A percentile compares a stretch with the other conserved stretches of the same genome.
Conservation (phyloP, 768 basidiomycete species). For the Mycena rebaudengoi region DNA sequence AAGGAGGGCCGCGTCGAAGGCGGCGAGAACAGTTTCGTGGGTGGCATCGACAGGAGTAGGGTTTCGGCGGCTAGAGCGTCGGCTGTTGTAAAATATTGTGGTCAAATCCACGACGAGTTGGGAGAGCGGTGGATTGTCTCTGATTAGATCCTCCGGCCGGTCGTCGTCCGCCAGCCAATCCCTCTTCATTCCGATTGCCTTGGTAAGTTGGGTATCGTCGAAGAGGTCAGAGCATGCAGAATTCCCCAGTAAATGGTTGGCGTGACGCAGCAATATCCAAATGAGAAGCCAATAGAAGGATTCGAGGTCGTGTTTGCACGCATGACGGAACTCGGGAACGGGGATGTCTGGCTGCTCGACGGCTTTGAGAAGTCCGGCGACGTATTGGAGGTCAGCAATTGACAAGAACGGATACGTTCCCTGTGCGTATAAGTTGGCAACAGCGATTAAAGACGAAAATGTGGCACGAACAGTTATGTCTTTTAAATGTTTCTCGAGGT, state of each 20-base stretch:
- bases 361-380: too few species aligned
- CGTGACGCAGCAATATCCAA: slow-evolving; percentile 16
- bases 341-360: too few species aligned
- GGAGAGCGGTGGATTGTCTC: neutral
- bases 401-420: slow-evolving; percentile 13
- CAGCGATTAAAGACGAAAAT: neutral
- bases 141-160: neutral
- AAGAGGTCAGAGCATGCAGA: neutral
- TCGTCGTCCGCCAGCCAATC: neutral
- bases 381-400: neutral
- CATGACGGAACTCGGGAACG: neutral
- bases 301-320: slow-evolving; percentile 12
- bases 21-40: neutral
- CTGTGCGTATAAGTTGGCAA: neutral
- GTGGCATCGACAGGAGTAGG: neutral
- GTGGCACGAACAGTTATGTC: slow-evolving; percentile 5
- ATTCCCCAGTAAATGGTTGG: neutral
- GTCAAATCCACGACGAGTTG: neutral
- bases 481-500: neutral
- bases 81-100: neutral
- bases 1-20: neutral
- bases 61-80: too few species aligned
- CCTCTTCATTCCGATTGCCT: neutral
- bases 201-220: neutral
- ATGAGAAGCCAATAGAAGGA: slow-evolving; percentile 16